Conservation (phyloP, 2,329 filamentous ascomycete genomes). For the Colletotrichum melonis region DNA sequence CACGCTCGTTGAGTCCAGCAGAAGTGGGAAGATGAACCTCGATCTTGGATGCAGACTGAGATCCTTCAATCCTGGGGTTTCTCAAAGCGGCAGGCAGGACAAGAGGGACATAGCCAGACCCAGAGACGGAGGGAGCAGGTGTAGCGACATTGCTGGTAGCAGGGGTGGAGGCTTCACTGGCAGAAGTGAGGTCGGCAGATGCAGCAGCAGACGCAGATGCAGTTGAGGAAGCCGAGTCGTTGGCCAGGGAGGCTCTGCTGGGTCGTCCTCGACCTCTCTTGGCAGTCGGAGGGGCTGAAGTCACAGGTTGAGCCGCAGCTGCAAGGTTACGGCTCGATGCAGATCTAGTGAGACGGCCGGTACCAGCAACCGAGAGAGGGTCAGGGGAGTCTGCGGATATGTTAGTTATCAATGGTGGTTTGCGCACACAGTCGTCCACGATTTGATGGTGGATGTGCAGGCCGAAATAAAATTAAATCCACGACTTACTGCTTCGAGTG, state of each 20-base stretch:
- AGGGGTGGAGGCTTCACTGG: conserved; percentile 55
- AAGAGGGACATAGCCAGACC: background rate
- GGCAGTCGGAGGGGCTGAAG: conserved; percentile 18
- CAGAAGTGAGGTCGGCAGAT: conserved; percentile 45
- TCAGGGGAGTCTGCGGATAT: conserved; percentile 12
- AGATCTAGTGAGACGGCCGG: conserved; percentile 33
- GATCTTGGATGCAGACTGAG: conserved; percentile 43
- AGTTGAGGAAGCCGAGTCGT: conserved; percentile 48
- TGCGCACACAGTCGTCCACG: background rate
- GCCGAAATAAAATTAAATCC: background rate
- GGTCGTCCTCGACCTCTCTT: conserved; percentile 45
- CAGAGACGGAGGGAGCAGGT: conserved; percentile 45
- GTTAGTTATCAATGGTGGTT: background rate
- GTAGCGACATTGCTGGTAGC: conserved; percentile 55
- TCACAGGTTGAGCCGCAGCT: background rate
- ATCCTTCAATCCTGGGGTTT: conserved; percentile 36
- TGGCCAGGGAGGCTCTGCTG: conserved; percentile 40
- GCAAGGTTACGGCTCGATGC: conserved; percentile 31
- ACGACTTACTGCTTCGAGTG: conserved; percentile 23
- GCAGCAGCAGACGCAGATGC: conserved; percentile 50
- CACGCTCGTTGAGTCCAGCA: conserved; percentile 54
- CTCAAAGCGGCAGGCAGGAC: conserved; percentile 30
- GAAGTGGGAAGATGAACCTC: conserved; percentile 47
- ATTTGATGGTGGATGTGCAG: background rate
- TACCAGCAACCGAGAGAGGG: background rate